A percentile compares a stretch with the other conserved stretches of the same genome.
Conservation (phyloP, 768 basidiomycete species). For the Mycena crocata region DNA sequence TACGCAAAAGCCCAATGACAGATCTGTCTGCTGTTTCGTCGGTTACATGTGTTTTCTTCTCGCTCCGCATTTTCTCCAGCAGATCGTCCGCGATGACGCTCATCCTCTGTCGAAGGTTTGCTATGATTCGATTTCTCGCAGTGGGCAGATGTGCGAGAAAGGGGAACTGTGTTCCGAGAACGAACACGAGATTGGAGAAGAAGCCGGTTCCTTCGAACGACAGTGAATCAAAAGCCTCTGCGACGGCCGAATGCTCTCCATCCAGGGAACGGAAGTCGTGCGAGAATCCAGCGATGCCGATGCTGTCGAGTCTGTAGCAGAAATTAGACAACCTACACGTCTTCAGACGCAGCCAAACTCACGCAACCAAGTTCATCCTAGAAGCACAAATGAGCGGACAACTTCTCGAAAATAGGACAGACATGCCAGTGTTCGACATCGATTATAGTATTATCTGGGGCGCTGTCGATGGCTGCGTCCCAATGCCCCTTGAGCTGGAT, state of each 20-base stretch:
- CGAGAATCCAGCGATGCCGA: constrained; percentile 59
- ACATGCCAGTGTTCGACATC: constrained; percentile 50
- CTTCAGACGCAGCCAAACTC: constrained; percentile 2
- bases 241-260: constrained; percentile 46
- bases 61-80: constrained; percentile 24
- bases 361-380: constrained; percentile 58
- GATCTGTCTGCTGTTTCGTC: constrained; percentile 24
- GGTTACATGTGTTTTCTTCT: constrained; percentile 13
- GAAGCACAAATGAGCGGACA: neutral
- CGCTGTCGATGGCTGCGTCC: constrained; percentile 28
- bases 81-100: constrained; percentile 27
- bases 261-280: constrained; percentile 57
- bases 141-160: constrained; percentile 29
- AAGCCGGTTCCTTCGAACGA: constrained; percentile 16
- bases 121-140: constrained; percentile 15
- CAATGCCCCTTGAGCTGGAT: constrained; percentile 27
- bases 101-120: constrained; percentile 20
- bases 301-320: constrained; percentile 52
- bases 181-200: constrained; percentile 24
- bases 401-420: neutral
- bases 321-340: neutral
- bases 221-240: constrained; percentile 42
- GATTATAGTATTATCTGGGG: constrained; percentile 38
- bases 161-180: constrained; percentile 29
- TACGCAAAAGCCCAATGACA: constrained; percentile 28